Percentiles rank a stretch among this genome's conserved stretches.
phyloP scores from a whole-genome alignment of 306 rosid species.

The Begonia masoniana region DNA sequence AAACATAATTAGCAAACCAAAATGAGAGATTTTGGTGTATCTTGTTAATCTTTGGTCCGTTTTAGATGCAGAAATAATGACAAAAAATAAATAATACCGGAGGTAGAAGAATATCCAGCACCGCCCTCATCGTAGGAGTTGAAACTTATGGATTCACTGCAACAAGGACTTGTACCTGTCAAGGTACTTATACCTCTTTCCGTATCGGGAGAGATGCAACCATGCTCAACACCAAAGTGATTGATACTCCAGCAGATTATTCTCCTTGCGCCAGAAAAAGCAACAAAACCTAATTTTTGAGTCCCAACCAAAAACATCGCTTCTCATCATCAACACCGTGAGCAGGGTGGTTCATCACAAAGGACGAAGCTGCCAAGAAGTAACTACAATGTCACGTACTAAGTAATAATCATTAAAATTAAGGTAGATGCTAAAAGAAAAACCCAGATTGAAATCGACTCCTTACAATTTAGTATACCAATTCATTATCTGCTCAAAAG shows the following conservation, averaged over 20 bases:
- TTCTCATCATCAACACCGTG: background rate
- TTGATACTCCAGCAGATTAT: background rate
- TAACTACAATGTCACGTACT: background rate
- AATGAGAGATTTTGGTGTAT: background rate
- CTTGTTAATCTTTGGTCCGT: background rate
- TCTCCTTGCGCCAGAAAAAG: background rate
- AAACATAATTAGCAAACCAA: background rate
- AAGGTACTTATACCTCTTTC: background rate
- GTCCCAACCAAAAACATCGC: background rate
- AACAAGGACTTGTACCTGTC: background rate
- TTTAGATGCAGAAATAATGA: background rate
- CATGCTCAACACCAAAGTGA: background rate
- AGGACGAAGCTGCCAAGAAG: background rate
- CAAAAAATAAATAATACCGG: background rate
- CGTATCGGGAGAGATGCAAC: background rate
- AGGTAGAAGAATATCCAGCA: background rate
- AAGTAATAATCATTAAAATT: too few species aligned
- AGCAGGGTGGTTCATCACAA: background rate
- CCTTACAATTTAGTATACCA: too few species aligned
- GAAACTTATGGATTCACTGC: background rate
- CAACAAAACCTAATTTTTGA: background rate
- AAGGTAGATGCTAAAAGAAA: too few species aligned
- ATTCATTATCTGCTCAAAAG: too few species aligned
- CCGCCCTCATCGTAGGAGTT: background rate
- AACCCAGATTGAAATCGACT: too few species aligned